phyloP scores from a whole-genome alignment of 2,329 filamentous ascomycete genomes.

The Trichoderma afroharzianum region DNA sequence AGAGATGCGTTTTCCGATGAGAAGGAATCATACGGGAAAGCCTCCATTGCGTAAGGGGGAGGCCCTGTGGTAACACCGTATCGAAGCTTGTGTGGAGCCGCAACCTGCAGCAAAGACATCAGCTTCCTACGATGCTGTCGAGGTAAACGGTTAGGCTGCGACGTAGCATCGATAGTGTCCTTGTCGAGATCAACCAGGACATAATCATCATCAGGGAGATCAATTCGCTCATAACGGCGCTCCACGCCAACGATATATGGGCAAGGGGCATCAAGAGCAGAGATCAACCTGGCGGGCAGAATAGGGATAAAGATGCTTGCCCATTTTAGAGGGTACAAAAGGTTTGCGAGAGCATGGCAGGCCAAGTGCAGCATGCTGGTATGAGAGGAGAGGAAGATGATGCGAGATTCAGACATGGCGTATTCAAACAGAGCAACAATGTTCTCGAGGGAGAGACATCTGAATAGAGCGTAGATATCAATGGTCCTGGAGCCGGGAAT shows the following conservation, averaged over 20 bases:
- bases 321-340: conserved; percentile 91
- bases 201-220: conserved; percentile 91
- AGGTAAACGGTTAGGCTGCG: conserved; percentile 72
- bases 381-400: conserved; percentile 93
- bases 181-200: conserved; percentile 91
- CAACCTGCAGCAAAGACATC: conserved; percentile 79
- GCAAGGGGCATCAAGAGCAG: conserved; percentile 89
- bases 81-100: conserved; percentile 83
- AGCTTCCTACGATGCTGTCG: conserved; percentile 89
- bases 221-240: conserved; percentile 78
- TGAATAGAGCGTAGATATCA: conserved; percentile 90
- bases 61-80: conserved; percentile 86
- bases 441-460: conserved; percentile 84
- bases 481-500: conserved; percentile 86
- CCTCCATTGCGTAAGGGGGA: conserved; percentile 87
- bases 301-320: conserved; percentile 91
- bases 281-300: conserved; percentile 79
- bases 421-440: conserved; percentile 92
- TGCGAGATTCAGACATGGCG: conserved; percentile 85
- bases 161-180: conserved; percentile 82
- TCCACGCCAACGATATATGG: conserved; percentile 97
- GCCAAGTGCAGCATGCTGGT: conserved; percentile 94
- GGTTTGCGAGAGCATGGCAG: conserved; percentile 77
- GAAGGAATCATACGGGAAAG: conserved; percentile 86
- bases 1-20: conserved; percentile 79